Evolutionary conservation across 2,329 filamentous ascomycete species (phyloP).

Genomic region (Diaporthe sp.): DNA sequence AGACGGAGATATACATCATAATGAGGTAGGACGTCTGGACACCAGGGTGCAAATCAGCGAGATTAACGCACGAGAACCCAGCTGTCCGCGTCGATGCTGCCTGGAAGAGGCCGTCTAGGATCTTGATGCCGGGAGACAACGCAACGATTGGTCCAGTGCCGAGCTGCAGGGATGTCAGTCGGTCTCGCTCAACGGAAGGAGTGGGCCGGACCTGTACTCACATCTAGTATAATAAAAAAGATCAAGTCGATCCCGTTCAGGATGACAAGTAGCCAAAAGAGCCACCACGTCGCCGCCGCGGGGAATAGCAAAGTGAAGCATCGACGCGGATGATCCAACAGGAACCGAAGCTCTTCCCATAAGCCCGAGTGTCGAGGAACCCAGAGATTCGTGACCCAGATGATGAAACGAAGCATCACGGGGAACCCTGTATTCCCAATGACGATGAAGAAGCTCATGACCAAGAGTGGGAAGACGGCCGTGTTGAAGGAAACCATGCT

Average conservation of each 20-base stretch:
- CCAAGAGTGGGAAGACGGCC: conserved; percentile 80
- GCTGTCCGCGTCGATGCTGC: conserved; percentile 91
- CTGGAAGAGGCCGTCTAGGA: conserved; percentile 92
- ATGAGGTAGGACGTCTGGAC: conserved; percentile 95
- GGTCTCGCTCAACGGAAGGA: conserved; percentile 30
- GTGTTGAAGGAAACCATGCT: conserved; percentile 92
- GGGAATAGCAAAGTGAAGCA: conserved; percentile 98
- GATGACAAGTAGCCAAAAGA: conserved; percentile 86
- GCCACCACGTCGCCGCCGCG: conserved; percentile 92
- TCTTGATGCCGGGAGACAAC: conserved; percentile 79
- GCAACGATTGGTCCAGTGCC: conserved; percentile 77
- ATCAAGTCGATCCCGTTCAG: conserved; percentile 89
- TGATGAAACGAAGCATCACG: conserved; percentile 92
- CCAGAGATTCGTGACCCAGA: conserved; percentile 82
- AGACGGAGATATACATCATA: conserved; percentile 99
- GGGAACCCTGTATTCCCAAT: conserved; percentile 97
- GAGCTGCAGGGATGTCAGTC: conserved; percentile 64
- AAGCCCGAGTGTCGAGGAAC: conserved; percentile 76
- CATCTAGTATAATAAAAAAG: conserved; percentile 93
- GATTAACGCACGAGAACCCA: conserved; percentile 85
- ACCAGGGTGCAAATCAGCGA: conserved; percentile 85
- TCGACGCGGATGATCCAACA: conserved; percentile 93
- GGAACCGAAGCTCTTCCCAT: conserved; percentile 91
- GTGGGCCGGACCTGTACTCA: conserved; percentile 59
- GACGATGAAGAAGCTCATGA: conserved; percentile 89